Percentiles rank a stretch among this genome's conserved stretches.
Conservation (phyloP, 495 filamentous ascomycete genomes). For the Talaromyces nanjingensis region DNA sequence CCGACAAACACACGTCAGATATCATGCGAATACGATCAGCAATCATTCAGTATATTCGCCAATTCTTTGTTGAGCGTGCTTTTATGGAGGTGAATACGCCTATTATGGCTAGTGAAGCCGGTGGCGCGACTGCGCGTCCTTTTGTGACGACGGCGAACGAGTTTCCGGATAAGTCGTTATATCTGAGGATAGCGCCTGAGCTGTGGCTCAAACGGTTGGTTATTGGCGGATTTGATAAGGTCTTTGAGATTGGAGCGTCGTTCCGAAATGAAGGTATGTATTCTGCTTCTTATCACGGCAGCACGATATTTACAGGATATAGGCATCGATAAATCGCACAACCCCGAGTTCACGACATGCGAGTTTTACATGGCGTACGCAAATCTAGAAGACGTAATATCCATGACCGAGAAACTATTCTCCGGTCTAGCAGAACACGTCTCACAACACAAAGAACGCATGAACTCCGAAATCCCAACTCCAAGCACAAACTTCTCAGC, state of each 20-base stretch:
- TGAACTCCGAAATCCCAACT: slow-evolving; percentile 33
- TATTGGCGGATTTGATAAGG: slow-evolving; percentile 77
- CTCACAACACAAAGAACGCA: slow-evolving; percentile 37
- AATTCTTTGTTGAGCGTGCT: slow-evolving; percentile 59
- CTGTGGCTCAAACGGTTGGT: slow-evolving; percentile 91
- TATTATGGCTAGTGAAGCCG: slow-evolving; percentile 66
- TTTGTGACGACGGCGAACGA: slow-evolving; percentile 72
- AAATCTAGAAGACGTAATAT: slow-evolving; percentile 68
- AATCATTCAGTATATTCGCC: slow-evolving; percentile 65
- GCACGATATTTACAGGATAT: background rate
- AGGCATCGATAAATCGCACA: slow-evolving; percentile 83
- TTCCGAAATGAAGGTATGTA: slow-evolving; percentile 87
- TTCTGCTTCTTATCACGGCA: background rate
- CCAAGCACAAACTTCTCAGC: slow-evolving; percentile 51
- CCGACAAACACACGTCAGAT: slow-evolving; percentile 58
- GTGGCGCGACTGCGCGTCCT: slow-evolving; percentile 79
- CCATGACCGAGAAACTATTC: slow-evolving; percentile 63
- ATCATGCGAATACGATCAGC: slow-evolving; percentile 65
- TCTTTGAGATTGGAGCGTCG: slow-evolving; percentile 89
- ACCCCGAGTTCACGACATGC: slow-evolving; percentile 94
- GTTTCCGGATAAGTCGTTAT: slow-evolving; percentile 58
- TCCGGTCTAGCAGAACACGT: slow-evolving; percentile 49
- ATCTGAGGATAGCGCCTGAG: slow-evolving; percentile 84
- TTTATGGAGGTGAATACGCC: slow-evolving; percentile 90
- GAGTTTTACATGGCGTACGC: slow-evolving; percentile 92